Conservation (phyloP, 805 yeast species). For the Blastobotrys muscicola region DNA sequence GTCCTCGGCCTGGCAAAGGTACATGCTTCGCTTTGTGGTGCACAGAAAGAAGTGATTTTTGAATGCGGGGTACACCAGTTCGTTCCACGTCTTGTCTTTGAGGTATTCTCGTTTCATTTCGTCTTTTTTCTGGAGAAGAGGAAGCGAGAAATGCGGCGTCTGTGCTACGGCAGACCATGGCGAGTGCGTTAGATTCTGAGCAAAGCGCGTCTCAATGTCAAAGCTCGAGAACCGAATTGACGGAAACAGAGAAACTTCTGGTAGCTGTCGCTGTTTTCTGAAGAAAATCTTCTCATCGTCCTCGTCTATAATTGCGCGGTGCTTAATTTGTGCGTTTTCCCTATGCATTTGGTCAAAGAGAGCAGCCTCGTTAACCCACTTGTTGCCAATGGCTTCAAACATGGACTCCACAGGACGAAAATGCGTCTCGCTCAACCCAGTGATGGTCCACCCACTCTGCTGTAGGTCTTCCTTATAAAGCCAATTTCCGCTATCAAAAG, state of each 20-base stretch:
- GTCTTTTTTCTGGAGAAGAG: conserved; percentile 9
- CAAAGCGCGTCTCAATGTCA: conserved; percentile 13
- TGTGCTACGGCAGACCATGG: conserved; percentile 10
- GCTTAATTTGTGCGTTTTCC: conserved; percentile 5
- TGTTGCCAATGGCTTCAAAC: conserved; percentile 41
- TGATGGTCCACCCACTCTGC: conserved; percentile 49
- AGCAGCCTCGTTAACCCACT: conserved; percentile 27
- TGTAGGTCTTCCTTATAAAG: conserved; percentile 20
- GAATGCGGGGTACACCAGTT: conserved; percentile 18
- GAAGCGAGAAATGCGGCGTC: conserved; percentile 10
- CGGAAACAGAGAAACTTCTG: conserved; percentile 8
- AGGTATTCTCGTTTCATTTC: conserved; percentile 7
- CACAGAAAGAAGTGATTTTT: conserved; percentile 30
- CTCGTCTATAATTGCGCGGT: not conserved
- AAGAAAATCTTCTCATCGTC: not conserved
- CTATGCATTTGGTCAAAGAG: conserved; percentile 7
- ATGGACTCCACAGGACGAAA: conserved; percentile 44
- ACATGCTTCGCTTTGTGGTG: conserved; percentile 38
- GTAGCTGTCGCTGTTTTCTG: not conserved
- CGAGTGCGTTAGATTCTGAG: conserved; percentile 4
- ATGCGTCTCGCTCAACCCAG: conserved; percentile 29
- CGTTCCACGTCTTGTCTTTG: not conserved
- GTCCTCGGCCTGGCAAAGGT: conserved; percentile 36
- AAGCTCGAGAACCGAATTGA: conserved; percentile 14
- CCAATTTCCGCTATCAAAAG: conserved; percentile 10